Percentiles rank a stretch among this genome's conserved stretches.
Conservation (phyloP, 2,329 filamentous ascomycete genomes). For the Rosellinia necatrix region DNA sequence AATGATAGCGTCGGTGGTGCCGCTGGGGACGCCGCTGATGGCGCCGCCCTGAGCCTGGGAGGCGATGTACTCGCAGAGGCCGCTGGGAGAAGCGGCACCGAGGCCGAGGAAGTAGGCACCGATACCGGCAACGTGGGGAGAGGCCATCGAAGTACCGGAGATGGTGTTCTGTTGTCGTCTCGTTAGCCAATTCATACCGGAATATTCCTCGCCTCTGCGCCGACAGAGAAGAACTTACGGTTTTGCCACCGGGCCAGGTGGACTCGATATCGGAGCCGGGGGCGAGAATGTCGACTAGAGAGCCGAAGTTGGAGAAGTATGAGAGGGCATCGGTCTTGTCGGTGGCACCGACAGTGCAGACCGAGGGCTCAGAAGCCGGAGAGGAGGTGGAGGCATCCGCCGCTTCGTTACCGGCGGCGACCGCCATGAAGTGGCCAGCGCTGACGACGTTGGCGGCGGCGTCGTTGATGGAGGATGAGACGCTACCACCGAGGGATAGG, state of each 20-base stretch:
- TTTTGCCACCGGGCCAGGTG: slow-evolving; percentile 44
- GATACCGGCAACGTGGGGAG: slow-evolving; percentile 65
- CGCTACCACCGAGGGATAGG: slow-evolving; percentile 57
- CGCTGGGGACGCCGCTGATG: slow-evolving; percentile 42
- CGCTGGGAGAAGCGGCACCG: slow-evolving; percentile 45
- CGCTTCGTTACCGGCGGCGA: slow-evolving; percentile 59
- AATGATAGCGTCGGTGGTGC: slow-evolving; percentile 42
- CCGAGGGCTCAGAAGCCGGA: slow-evolving; percentile 53
- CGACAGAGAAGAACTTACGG: slow-evolving; percentile 25
- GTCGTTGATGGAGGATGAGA: slow-evolving; percentile 52
- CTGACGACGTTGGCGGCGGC: slow-evolving; percentile 52
- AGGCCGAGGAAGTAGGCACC: slow-evolving; percentile 59
- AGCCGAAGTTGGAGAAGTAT: slow-evolving; percentile 56
- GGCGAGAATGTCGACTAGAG: slow-evolving; percentile 49
- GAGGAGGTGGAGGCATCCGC: slow-evolving; percentile 48
- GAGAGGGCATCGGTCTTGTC: slow-evolving; percentile 46
- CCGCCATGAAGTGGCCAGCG: slow-evolving; percentile 56
- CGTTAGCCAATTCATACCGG: slow-evolving; percentile 2
- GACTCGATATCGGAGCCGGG: slow-evolving; percentile 49
- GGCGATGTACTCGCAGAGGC: slow-evolving; percentile 49
- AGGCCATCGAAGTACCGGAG: slow-evolving; percentile 66
- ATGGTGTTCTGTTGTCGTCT: slow-evolving; percentile 46
- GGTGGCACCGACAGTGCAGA: slow-evolving; percentile 58
- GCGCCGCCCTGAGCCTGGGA: slow-evolving; percentile 46
- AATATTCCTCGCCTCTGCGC: not conserved